Evolutionary conservation across 2,329 filamentous ascomycete genomes (phyloP), one percentile per base, ranked within the genome.

Genomic region (Chrysoporthe austroafricana): DNA sequence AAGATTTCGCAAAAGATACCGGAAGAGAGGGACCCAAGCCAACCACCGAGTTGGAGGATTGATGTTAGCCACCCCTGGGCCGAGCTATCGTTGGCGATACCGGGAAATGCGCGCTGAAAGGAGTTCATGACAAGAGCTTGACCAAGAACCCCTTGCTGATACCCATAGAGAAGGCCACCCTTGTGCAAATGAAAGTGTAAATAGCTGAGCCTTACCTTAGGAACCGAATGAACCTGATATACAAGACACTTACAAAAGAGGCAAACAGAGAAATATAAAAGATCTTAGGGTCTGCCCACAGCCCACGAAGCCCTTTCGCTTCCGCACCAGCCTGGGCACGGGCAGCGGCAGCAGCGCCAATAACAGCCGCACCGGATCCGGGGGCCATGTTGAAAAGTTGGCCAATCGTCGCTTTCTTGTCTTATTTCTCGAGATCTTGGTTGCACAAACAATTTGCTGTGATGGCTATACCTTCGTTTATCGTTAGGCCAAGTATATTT

Each of bases 71-170:
- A 79, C 1, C 77, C 78, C 9, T 75, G 76, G 6, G 75, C 74
- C 16, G 73, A 71, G n/a, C 74, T 72, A 3, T 73, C 74, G n/a
- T 73, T 63, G 44, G 75, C 72, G 36, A 78, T 73, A 5, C 70
- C 68, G 3, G 76, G 77, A 67, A 79, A 79, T 60, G 75, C 74
- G 48, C 73, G 70, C 14, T 70, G 72, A 67, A 79, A 79, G 8
- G 73, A 70, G 6, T 73, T 73, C 79, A 80, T 81, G 62, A 79
- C 78, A 18, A 80, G 72, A 18, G 77, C 76, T 68, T 79, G 77
- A 32, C 78, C 77, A 0, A 81, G 72, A 1, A 81, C 78, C 61
- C 79, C 79, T 72, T 80, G 79, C 62, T 81, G 76, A 69, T 81
- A 80, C 61, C 79, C 79, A 75, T 78, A 80, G 64, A 77, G 75